Base-by-base conservation (phyloP, 352 stramenopile genomes). In the Plasmopara muralis region DNA sequence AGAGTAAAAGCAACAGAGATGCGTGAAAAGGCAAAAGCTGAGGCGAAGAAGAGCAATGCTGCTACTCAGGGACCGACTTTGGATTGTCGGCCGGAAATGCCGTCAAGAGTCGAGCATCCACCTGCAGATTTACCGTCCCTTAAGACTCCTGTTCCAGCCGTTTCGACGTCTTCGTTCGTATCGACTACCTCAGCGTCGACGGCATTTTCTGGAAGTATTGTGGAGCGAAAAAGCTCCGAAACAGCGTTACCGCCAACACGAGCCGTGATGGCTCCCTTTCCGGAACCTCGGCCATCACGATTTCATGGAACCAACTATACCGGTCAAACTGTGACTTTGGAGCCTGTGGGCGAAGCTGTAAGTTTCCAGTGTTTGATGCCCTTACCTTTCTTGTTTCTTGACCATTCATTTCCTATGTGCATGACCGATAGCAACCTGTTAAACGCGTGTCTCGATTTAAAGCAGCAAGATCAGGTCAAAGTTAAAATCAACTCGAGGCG, bases 391-490 rank as follows among this genome's bases (percentile, higher is more conserved):
- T 38, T 18, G 5, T 18, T 35, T 37, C 2, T 37, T 29, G 20
- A 15, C n/a, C 6, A 15, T 16, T 41, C 10, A 43, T 42, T 12
- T 43, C 12, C 28, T 45, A n/a, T 53, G 7, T 55, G 18, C 37
- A 14, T 38, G 38, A 1, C 5, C 6, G 48, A 10, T 18, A 92
- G 81, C 70, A 88, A 87, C 81, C 82, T 8, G 79, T 91, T 35
- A 85, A 91, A 57, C 79, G 83, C 30, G 83, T 94, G 1, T 94
- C 83, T 9, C 75, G 83, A 30, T 94, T 94, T 48, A 83, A 85
- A 75, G 78, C 76, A 4, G 64, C 82, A 7, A 69, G 80, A 64
- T 55, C 60, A 28, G 49, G 52, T 20, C 55, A 55, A 47, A 52
- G 48, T 40, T 56, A 20, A 30, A 12, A 35, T 12, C 31, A 25